Conservation (phyloP, 768 basidiomycete genomes). For the Tremella fuciformis region DNA sequence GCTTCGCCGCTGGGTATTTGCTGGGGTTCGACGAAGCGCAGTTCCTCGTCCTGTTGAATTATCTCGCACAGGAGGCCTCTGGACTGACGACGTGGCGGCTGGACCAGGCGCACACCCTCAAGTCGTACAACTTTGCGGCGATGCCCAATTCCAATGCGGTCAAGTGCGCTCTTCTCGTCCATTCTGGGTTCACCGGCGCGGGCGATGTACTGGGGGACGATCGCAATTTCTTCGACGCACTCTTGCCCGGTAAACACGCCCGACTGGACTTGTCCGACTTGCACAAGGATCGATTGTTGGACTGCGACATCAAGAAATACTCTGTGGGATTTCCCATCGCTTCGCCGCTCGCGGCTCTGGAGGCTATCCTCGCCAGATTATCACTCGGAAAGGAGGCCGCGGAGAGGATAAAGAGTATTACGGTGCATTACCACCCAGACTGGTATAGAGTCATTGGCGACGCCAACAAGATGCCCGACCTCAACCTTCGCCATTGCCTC, state of each 20-base stretch:
- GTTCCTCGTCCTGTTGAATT: not conserved
- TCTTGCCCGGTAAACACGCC: not conserved
- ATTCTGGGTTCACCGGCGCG: conserved; percentile 4
- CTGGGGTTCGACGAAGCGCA: conserved; percentile 1
- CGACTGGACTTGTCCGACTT: not conserved
- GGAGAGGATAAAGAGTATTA: not conserved
- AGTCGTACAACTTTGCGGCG: conserved; percentile 2
- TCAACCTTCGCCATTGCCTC: conserved; percentile 3
- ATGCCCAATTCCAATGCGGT: conserved; percentile 6
- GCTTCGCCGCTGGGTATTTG: not conserved
- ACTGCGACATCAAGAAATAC: conserved; percentile 1
- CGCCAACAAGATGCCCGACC: conserved; percentile 4
- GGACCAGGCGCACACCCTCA: conserved; percentile 1
- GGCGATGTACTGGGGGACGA: conserved; percentile 4
- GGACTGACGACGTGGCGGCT: not conserved
- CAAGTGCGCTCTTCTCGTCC: conserved; percentile 1
- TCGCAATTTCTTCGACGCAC: not conserved
- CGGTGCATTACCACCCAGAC: not conserved
- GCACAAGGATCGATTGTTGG: not conserved
- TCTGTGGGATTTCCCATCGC: conserved; percentile 1
- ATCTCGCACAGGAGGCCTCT: not conserved
- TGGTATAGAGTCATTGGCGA: conserved; percentile 5
- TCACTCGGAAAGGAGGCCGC: not conserved
- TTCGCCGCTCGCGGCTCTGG: not conserved
- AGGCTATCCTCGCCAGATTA: not conserved